These are phyloP conservation scores for Scytalidium sp. DNA, from an alignment of 2,329 filamentous ascomycete species.

Conservation along the genomic window DNA sequence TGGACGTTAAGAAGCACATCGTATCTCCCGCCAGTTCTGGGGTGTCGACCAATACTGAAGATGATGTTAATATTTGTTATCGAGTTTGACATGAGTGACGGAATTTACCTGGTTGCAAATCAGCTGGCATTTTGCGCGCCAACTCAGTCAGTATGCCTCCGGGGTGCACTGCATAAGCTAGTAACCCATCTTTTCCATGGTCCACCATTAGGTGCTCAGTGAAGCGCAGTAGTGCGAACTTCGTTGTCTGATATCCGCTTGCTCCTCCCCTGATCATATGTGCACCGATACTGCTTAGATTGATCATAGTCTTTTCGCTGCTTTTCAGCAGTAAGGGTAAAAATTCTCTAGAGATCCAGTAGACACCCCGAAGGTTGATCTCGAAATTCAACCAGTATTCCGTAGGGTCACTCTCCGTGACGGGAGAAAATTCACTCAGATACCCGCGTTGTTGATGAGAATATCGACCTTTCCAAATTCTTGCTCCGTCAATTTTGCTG, in stretches of 20 bases:
- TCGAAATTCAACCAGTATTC: slow-evolving; percentile 36
- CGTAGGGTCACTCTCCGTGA: slow-evolving; percentile 19
- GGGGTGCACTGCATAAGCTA: slow-evolving; percentile 38
- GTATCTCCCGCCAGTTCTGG: slow-evolving; percentile 38
- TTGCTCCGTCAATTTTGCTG: slow-evolving; percentile 15
- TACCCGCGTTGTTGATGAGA: slow-evolving; percentile 40
- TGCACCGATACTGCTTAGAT: slow-evolving; percentile 42
- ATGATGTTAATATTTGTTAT: slow-evolving; percentile 2
- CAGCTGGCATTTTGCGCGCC: slow-evolving; percentile 25
- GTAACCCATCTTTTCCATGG: slow-evolving; percentile 38
- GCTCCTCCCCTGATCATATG: slow-evolving; percentile 32
- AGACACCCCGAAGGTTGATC: slow-evolving; percentile 45
- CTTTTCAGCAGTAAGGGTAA: slow-evolving; percentile 22
- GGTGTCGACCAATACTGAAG: slow-evolving; percentile 30
- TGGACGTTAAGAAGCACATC: slow-evolving; percentile 38
- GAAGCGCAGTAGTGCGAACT: slow-evolving; percentile 46
- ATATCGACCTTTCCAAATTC: slow-evolving; percentile 33
- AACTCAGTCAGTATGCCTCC: slow-evolving; percentile 37
- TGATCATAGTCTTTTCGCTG: slow-evolving; percentile 42
- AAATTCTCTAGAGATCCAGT: slow-evolving; percentile 39
- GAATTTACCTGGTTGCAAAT: slow-evolving; percentile 19
- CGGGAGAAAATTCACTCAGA: slow-evolving; percentile 16
- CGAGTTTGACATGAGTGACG: neutral
- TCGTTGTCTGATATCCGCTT: slow-evolving; percentile 44
- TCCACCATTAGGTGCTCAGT: slow-evolving; percentile 47